Evolutionary conservation across 352 stramenopile species (phyloP), one percentile per base, ranked within the genome.

Genomic region (Phytophthora fragariae): DNA sequence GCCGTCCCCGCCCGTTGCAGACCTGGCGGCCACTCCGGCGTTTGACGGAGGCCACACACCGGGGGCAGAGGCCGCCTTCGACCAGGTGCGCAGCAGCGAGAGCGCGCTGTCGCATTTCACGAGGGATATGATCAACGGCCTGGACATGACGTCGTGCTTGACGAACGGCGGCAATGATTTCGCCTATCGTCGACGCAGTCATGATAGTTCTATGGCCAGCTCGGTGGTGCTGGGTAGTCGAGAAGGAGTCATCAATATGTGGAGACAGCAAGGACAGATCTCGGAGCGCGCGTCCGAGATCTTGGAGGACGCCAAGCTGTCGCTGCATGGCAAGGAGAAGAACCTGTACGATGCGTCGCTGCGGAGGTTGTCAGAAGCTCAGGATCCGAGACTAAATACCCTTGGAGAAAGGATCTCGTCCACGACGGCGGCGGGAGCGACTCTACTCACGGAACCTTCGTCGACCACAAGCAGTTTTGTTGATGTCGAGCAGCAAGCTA

Each of bases 271-370:
- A 68, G 89, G 89, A 44, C 70, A 92, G 70, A 93, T 96, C 49
- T 96, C 89, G 29, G 87, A 90, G 57, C 86, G 85, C 27, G 89
- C 89, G 55, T 92, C 85, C 0, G 89, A 96, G 70, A 94, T 96
- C 31, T 62, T 96, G 6, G 89, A 94, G 56, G 89, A 96, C 70
- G 89, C 89, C 9, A 92, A 88, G 57, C 75, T 95, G 27, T 85
- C 85, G 33, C 69, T 93, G 35, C 86, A 94, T 57, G 89, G 89
- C 33, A 91, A 95, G 53, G 89, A 96, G 74, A 90, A 92, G 56
- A 93, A 96, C 44, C 62, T 96, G 50, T 94, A 95, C 64, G 68
- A 81, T 50, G 66, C 83, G n/a, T 92, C 87, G 7, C 56, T 85
- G 35, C 73, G 79, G 5, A 75, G 88, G 17, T 72, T 93, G 39